phyloP scores from a whole-genome alignment of 1,284 basidiomycete species.

The Trichosporon sp. region DNA sequence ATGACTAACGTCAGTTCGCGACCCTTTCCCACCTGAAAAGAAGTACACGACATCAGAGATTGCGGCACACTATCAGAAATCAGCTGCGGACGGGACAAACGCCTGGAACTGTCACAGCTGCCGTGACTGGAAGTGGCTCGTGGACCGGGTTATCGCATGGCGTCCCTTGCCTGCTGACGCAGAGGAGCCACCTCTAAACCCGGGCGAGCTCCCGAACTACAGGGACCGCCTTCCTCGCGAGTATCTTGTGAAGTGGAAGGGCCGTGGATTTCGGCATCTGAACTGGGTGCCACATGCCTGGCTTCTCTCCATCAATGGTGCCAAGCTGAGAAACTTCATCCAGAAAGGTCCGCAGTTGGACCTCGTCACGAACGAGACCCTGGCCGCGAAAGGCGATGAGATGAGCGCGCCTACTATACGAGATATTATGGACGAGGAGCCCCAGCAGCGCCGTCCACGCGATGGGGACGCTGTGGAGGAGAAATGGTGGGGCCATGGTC shows the following conservation, averaged over 20 bases:
- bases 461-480: slow-evolving; percentile 15
- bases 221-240: slow-evolving; percentile 67
- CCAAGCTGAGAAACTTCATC: slow-evolving; percentile 72
- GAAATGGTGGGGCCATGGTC: slow-evolving; percentile 30
- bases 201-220: slow-evolving; percentile 53
- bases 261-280: slow-evolving; percentile 64
- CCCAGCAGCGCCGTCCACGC: not conserved
- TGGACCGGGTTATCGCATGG: slow-evolving; percentile 89
- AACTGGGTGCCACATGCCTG: slow-evolving; percentile 88
- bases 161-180: slow-evolving; percentile 65
- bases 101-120: slow-evolving; percentile 78
- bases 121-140: slow-evolving; percentile 59
- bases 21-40: slow-evolving; percentile 18
- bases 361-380: slow-evolving; percentile 52
- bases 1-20: slow-evolving; percentile 20
- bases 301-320: slow-evolving; percentile 60
- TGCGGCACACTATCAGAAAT: slow-evolving; percentile 57
- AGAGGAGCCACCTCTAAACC: slow-evolving; percentile 51
- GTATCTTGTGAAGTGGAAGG: slow-evolving; percentile 82
- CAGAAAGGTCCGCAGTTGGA: slow-evolving; percentile 62
- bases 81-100: slow-evolving; percentile 28
- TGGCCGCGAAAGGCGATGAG: slow-evolving; percentile 45
- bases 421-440: slow-evolving; percentile 40
- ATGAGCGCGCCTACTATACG: slow-evolving; percentile 40
- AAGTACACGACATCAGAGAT: slow-evolving; percentile 17